Percentiles rank a stretch among this genome's conserved stretches.
These are phyloP conservation scores for Talaromyces liani DNA, from an alignment of 495 filamentous ascomycete genomes.

Conservation along the genomic window DNA sequence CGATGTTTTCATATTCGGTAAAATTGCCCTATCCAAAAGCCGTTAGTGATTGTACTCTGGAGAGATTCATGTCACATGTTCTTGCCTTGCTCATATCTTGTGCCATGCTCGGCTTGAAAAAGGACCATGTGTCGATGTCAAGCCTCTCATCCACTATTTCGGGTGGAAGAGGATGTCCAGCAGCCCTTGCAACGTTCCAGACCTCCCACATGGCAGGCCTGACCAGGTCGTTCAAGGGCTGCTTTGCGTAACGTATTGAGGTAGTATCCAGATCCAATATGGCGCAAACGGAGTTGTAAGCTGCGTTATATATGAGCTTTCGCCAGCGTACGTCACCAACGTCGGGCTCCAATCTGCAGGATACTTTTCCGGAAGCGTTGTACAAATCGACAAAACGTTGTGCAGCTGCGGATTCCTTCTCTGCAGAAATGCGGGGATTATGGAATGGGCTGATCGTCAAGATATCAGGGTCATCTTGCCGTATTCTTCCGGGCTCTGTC, in stretches of 20 bases:
- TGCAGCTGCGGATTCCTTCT: neutral
- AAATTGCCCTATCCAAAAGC: conserved; percentile 32
- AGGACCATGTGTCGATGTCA: conserved; percentile 28
- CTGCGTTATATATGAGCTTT: conserved; percentile 6
- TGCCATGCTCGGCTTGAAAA: conserved; percentile 39
- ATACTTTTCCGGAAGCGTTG: conserved; percentile 10
- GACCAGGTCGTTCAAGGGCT: conserved; percentile 11
- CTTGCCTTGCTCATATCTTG: conserved; percentile 34
- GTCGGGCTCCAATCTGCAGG: neutral
- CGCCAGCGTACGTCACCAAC: neutral
- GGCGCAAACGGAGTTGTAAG: conserved; percentile 1
- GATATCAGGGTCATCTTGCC: neutral
- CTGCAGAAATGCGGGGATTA: neutral
- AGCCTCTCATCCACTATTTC: conserved; percentile 28
- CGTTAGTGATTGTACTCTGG: neutral
- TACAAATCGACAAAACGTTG: conserved; percentile 8
- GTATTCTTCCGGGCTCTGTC: neutral
- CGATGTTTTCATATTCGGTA: conserved; percentile 46
- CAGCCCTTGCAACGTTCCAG: conserved; percentile 10
- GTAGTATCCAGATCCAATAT: conserved; percentile 12
- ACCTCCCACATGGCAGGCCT: conserved; percentile 14
- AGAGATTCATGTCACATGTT: neutral
- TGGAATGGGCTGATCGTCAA: conserved; percentile 1
- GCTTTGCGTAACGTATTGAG: conserved; percentile 2
- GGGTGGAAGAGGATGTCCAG: conserved; percentile 24